A percentile compares a stretch with the other conserved stretches of the same genome.
These are phyloP conservation scores for Phytophthora sp. DNA, from an alignment of 352 stramenopile species.

Conservation along the genomic window DNA sequence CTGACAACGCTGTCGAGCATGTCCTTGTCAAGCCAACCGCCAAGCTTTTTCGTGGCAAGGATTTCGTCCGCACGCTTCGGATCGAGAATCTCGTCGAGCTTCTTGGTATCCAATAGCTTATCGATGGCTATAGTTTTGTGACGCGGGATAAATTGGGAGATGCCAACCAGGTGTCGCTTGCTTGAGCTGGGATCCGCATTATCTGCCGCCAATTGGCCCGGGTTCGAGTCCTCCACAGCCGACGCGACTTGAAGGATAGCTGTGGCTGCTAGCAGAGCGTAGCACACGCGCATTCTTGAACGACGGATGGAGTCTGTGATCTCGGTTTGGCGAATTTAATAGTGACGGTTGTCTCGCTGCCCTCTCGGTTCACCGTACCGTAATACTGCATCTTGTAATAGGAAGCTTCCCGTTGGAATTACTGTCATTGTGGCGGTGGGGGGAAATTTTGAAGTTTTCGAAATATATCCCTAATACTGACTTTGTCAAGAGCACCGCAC, in stretches of 20 bases:
- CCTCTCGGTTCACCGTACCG: no score
- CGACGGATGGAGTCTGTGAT: neutral
- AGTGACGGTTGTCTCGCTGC: no score
- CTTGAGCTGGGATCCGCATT: neutral
- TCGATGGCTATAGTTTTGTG: neutral
- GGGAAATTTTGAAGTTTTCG: no score
- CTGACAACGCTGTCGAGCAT: neutral
- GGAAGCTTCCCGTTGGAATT: no score
- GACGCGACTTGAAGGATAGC: neutral
- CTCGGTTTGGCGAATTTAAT: neutral
- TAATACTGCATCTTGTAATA: no score
- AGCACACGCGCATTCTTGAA: neutral
- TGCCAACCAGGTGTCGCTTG: neutral
- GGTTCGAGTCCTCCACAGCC: neutral
- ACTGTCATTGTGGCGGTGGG: no score
- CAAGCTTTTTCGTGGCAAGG: neutral
- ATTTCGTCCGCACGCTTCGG: neutral
- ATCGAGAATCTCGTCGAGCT: constrained; percentile 1
- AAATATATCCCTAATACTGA: no score
- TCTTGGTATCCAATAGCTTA: neutral
- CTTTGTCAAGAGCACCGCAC: no score
- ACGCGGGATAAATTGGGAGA: neutral
- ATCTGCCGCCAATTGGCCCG: neutral
- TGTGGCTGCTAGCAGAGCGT: neutral
- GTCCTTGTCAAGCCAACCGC: neutral